A percentile compares a stretch with the other conserved stretches of the same genome.
phyloP scores from a whole-genome alignment of 1,284 basidiomycete genomes.

The Kwoniella shivajii region DNA sequence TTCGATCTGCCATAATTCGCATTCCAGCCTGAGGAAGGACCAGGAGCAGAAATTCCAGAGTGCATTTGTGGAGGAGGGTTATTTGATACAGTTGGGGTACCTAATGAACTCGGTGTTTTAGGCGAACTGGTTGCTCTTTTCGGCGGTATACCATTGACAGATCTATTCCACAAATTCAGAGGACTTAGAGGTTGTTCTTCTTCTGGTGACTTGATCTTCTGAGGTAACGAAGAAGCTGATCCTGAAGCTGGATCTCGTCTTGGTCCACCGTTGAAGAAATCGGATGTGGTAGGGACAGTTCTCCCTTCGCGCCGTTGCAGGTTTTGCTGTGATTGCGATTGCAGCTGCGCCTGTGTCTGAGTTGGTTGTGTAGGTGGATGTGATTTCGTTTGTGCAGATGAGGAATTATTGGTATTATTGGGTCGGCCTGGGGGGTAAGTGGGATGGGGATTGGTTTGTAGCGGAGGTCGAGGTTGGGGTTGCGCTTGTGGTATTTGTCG shows the following conservation, averaged over 20 bases:
- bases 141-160: not conserved
- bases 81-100: conserved; percentile 5
- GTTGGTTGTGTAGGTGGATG: not conserved
- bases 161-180: conserved; percentile 4
- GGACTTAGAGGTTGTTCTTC: conserved; percentile 1
- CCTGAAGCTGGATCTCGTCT: conserved; percentile 5
- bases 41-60: not conserved
- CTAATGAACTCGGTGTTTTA: conserved; percentile 4
- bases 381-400: not conserved
- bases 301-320: conserved; percentile 26
- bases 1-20: not conserved
- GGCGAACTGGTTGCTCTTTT: not conserved
- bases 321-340: not conserved
- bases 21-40: not conserved
- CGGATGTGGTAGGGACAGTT: conserved; percentile 37
- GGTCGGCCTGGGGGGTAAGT: no score
- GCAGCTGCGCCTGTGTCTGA: not conserved
- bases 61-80: not conserved
- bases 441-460: not conserved
- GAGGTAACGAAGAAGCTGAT: not conserved
- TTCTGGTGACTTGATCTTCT: conserved; percentile 5
- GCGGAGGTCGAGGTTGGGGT: conserved; percentile 3
- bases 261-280: conserved; percentile 25
- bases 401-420: no score
- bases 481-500: conserved; percentile 6